Evolutionary conservation across 805 yeast species (phyloP).

Genomic region (Phaffomyces antillensis): DNA sequence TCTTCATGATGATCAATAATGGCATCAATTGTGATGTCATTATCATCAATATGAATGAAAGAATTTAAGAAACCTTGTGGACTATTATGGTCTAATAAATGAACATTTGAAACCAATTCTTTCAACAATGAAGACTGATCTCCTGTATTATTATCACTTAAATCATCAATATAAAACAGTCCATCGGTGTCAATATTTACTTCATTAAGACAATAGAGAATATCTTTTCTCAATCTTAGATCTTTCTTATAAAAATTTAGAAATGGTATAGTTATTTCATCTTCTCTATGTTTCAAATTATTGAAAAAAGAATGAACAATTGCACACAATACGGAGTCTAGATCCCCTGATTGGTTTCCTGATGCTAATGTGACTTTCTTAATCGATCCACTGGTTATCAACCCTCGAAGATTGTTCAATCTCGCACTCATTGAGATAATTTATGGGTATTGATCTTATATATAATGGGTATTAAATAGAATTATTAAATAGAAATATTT

Average conservation of each 20-base stretch:
- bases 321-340: conserved; percentile 82
- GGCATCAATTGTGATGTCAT: conserved; percentile 35
- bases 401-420: not conserved
- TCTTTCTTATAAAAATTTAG: conserved; percentile 68
- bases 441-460: no score
- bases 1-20: conserved; percentile 90
- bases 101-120: conserved; percentile 31
- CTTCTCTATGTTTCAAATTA: conserved; percentile 20
- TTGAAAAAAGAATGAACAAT: conserved; percentile 61
- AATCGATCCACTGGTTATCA: not conserved
- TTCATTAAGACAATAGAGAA: conserved; percentile 42
- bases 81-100: conserved; percentile 79
- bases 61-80: conserved; percentile 40
- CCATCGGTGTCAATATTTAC: conserved; percentile 40
- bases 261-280: conserved; percentile 51
- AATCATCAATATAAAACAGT: conserved; percentile 64
- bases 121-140: not conserved
- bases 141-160: conserved; percentile 5
- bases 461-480: not conserved
- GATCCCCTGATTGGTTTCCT: conserved; percentile 83
- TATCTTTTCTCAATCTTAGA: conserved; percentile 63
- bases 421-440: no score
- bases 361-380: conserved; percentile 36
- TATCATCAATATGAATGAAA: not conserved
- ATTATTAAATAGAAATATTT: not conserved